These are phyloP conservation scores for Fusarium udum DNA, from an alignment of 2,329 filamentous ascomycete genomes.

Conservation along the genomic window DNA sequence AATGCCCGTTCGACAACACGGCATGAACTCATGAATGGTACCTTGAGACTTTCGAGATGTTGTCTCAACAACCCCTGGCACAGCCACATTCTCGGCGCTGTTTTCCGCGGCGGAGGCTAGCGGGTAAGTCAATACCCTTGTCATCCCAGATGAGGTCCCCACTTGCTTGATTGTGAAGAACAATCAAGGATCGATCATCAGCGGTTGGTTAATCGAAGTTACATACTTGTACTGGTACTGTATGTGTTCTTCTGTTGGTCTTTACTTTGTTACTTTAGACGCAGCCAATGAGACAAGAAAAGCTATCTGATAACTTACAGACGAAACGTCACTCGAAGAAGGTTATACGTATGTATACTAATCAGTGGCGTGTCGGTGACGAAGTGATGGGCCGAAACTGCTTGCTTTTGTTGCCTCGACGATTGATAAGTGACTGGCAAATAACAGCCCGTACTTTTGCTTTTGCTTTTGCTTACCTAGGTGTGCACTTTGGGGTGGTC, in stretches of 20 bases:
- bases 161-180: neutral
- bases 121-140: neutral
- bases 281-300: slow-evolving; percentile 10
- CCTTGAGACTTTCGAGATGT: slow-evolving; percentile 1
- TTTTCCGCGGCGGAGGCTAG: slow-evolving; percentile 12
- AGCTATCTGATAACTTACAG: neutral
- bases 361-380: neutral
- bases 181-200: neutral
- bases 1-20: neutral
- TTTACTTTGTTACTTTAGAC: neutral
- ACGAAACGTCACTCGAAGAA: neutral
- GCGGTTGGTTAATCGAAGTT: neutral
- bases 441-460: neutral
- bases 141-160: slow-evolving; percentile 2
- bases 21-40: too few species aligned
- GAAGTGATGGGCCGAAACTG: neutral
- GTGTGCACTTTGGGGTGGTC: neutral
- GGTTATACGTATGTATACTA: neutral
- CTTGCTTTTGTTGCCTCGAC: slow-evolving; percentile 22
- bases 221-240: too few species aligned
- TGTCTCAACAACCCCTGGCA: slow-evolving; percentile 3
- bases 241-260: slow-evolving; percentile 23
- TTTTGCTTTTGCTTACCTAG: neutral
- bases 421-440: neutral
- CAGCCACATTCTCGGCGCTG: slow-evolving; percentile 7